Percentiles rank a stretch among this genome's conserved stretches.
These are phyloP conservation scores for Eucalyptus sp. DNA, from an alignment of 345 rosid genomes.

Conservation along the genomic window DNA sequence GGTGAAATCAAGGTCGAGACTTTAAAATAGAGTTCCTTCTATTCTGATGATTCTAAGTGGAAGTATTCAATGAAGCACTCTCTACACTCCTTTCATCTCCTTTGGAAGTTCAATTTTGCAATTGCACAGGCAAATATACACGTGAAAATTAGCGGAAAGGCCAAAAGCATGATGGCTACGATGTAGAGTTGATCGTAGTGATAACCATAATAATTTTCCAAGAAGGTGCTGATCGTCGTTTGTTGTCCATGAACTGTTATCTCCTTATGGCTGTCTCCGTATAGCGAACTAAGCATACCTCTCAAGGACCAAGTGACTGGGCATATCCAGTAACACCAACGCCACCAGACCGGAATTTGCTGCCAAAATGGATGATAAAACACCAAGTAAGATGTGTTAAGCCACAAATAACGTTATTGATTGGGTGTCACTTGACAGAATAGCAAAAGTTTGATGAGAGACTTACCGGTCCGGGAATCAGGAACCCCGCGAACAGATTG, in stretches of 20 bases:
- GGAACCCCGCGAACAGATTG: constrained; percentile 39
- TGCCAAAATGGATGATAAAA: background rate
- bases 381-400: background rate
- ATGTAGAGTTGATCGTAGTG: constrained; percentile 5
- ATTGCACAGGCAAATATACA: constrained; percentile 7
- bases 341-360: constrained; percentile 38
- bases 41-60: background rate
- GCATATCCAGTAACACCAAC: constrained; percentile 25
- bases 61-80: background rate
- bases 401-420: background rate
- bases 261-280: constrained; percentile 17
- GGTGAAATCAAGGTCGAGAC: background rate
- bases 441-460: background rate
- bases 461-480: constrained; percentile 32
- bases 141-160: constrained; percentile 16
- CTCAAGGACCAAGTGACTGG: constrained; percentile 28
- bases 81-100: background rate
- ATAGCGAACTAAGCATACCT: constrained; percentile 23
- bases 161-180: constrained; percentile 4
- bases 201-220: constrained; percentile 15
- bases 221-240: constrained; percentile 7
- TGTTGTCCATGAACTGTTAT: constrained; percentile 10
- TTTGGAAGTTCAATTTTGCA: constrained; percentile 31
- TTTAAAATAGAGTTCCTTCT: background rate
- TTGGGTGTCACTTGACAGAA: background rate